phyloP scores from a whole-genome alignment of 306 rosid genomes.

The Quercus agrifolia region DNA sequence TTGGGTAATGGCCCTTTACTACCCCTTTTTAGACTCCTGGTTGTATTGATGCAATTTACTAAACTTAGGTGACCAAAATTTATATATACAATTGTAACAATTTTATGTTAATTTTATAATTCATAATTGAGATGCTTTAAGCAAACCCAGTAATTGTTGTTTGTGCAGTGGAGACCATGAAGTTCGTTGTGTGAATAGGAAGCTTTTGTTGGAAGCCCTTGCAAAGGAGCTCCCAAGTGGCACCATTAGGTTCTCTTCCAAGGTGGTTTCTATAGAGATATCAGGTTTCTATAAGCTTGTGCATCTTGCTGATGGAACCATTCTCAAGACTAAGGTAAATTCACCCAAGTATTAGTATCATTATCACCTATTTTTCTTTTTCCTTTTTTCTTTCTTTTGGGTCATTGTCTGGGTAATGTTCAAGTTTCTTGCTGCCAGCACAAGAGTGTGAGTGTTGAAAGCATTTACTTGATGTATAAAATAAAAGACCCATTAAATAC shows the following conservation, averaged over 20 bases:
- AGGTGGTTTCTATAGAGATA: slow-evolving; percentile 65
- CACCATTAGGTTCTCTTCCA: slow-evolving; percentile 66
- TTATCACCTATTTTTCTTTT: too few relatives aligned
- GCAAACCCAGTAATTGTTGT: background rate
- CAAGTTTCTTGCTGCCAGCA: too few relatives aligned
- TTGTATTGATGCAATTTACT: background rate
- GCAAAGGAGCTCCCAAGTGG: slow-evolving; percentile 66
- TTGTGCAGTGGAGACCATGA: slow-evolving; percentile 35
- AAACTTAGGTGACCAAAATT: background rate
- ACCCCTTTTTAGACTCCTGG: background rate
- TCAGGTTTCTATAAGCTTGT: slow-evolving; percentile 50
- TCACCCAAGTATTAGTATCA: background rate
- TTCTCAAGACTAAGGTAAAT: slow-evolving; percentile 57
- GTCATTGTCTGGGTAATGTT: too few relatives aligned
- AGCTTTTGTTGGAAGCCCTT: slow-evolving; percentile 51
- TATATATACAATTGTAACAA: background rate
- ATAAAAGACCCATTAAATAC: too few relatives aligned
- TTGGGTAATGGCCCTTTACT: too few relatives aligned
- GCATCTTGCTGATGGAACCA: slow-evolving; percentile 63
- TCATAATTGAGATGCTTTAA: background rate
- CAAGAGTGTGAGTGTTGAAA: too few relatives aligned
- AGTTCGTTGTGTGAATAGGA: slow-evolving; percentile 53
- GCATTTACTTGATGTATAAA: too few relatives aligned
- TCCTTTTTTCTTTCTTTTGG: too few relatives aligned
- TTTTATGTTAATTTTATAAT: background rate